Evolutionary conservation across 2,329 filamentous ascomycete genomes (phyloP), one percentile per base, ranked within the genome.

Genomic region (Trichophyton mentagrophytes): DNA sequence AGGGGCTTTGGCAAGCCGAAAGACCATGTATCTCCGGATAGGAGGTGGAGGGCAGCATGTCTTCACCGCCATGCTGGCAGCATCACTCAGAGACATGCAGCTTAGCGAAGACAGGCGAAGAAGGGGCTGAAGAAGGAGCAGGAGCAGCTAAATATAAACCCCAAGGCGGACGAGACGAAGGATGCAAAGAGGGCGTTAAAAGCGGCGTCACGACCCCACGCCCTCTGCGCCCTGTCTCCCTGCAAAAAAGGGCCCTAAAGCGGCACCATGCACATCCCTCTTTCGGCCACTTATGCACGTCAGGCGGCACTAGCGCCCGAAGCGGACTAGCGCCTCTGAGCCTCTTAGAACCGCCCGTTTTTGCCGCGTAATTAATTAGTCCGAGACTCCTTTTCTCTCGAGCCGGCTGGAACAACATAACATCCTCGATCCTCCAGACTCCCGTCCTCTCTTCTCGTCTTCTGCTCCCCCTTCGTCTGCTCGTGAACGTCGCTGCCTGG

Each of bases 281-380:
- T 13, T 38, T 38, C 33, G 33, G 33, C 33, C 33, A 3, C 17
- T 20, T 3, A 53, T 33, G 49, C 49, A 53, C 49, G 49, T 47
- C 44, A 47, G 44, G 17, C 25, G 15, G 49, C 25, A 15, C 49
- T 53, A 53, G 49, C 46, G 13, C 49, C 33, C 49, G 9, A 53
- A 53, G 22, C 8, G 11, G 22, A n/a, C 49, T 53, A 53, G 49
- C 49, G 49, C 25, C 49, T 7, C 22, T 30, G 49, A 53, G 49
- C 49, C 44, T 47, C 44, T 7, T 47, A 20, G 44, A 47, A 47
- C 44, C 55, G 55, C 55, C 55, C 55, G 55, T 44, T 44, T 38
- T 57, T 30, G 33, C 33, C 55, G 55, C 55, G 55, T 57, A 57
- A 57, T 57, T 20, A 27, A 33, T 53, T 33, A 33, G 49, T n/a